Conservation (phyloP, 345 rosid species). For the Euphorbia pulcherrima region DNA sequence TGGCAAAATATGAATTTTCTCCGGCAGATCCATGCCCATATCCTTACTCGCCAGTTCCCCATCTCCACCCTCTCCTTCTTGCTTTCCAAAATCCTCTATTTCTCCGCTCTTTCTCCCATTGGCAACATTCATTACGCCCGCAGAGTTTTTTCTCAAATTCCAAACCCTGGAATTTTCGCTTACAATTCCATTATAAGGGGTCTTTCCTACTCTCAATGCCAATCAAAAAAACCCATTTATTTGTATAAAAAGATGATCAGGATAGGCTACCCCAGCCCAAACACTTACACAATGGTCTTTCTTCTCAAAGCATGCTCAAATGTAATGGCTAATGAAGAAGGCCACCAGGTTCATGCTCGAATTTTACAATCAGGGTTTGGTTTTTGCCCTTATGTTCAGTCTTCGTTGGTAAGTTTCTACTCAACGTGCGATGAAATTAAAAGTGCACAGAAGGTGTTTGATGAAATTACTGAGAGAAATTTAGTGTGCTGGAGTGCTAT, state of each 20-base stretch:
- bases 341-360: constrained; percentile 6
- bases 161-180: constrained; percentile 12
- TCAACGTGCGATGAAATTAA: constrained; percentile 13
- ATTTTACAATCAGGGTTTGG: constrained; percentile 18
- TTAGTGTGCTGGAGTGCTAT: constrained; percentile 22
- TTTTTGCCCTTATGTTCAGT: constrained; percentile 7
- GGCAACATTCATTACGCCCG: constrained; percentile 20
- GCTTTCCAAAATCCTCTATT: constrained; percentile 21
- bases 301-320: constrained; percentile 18
- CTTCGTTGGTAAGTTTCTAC: constrained; percentile 14
- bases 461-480: constrained; percentile 21
- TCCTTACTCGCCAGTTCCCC: constrained; percentile 10
- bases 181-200: constrained; percentile 20
- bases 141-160: constrained; percentile 6
- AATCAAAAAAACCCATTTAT: constrained; percentile 11
- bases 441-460: constrained; percentile 18
- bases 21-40: constrained; percentile 19
- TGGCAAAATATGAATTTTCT: constrained; percentile 13
- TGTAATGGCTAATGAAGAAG: constrained; percentile 15
- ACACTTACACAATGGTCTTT: constrained; percentile 19
- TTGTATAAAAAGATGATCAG: constrained; percentile 6
- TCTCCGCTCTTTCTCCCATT: constrained; percentile 16
- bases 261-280: constrained; percentile 13
- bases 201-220: background rate
- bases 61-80: constrained; percentile 9